phyloP scores from a whole-genome alignment of 495 filamentous ascomycete genomes.

The Aspergillus sclerotiicarbonarius region DNA sequence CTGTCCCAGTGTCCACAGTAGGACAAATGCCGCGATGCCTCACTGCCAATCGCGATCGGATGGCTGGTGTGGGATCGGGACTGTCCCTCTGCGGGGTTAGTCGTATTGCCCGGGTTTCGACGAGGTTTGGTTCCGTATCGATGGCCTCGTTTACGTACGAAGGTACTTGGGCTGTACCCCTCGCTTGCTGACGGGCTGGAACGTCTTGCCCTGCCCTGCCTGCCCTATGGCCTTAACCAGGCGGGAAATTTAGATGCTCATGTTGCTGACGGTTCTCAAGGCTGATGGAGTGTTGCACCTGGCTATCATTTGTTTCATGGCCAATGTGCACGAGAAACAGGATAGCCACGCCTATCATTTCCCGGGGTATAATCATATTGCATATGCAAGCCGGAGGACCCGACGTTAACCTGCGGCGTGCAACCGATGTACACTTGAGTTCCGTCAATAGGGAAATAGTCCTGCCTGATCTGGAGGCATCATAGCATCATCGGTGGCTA shows the following conservation, averaged over 20 bases:
- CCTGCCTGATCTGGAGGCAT: neutral
- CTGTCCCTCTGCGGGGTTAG: neutral
- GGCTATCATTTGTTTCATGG: neutral
- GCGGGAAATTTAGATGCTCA: neutral
- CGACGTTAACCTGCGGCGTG: constrained; percentile 1
- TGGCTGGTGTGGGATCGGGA: neutral
- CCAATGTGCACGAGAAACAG: neutral
- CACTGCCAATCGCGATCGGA: neutral
- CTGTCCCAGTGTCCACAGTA: neutral
- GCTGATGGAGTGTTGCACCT: constrained; percentile 6
- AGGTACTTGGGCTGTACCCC: constrained; percentile 2
- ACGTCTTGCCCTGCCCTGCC: neutral
- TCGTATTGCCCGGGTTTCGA: neutral
- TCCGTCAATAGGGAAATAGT: neutral
- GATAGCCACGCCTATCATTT: neutral
- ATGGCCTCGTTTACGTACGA: constrained; percentile 1
- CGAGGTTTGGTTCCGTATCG: neutral
- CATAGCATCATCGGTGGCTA: constrained; percentile 6
- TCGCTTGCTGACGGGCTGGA: neutral
- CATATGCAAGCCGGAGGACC: constrained; percentile 5
- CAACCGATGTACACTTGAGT: neutral
- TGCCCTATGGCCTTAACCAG: neutral
- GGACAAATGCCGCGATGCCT: too few relatives aligned
- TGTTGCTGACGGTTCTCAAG: neutral
- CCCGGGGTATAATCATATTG: neutral